A percentile compares a stretch with the other conserved stretches of the same genome.
Evolutionary conservation across 1,284 basidiomycete species (phyloP).

Genomic region (Cerrena zonata): DNA sequence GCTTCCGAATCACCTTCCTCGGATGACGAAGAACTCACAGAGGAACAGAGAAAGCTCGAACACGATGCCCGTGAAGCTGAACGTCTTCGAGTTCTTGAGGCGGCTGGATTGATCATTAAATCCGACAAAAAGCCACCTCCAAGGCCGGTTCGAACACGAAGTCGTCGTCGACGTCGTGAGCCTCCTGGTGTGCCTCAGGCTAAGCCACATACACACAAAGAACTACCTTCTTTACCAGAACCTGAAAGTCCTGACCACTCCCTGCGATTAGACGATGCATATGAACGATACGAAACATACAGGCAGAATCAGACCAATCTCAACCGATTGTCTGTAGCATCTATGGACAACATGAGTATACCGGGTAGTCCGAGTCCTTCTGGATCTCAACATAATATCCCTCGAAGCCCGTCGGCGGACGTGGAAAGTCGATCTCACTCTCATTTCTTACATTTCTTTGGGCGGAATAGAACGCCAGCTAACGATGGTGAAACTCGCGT

Average conservation of each 20-base stretch:
- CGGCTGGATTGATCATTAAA: conserved; percentile 80
- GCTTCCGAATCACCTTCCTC: conserved; percentile 38
- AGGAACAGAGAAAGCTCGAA: conserved; percentile 47
- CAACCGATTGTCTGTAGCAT: conserved; percentile 58
- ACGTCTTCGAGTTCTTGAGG: conserved; percentile 76
- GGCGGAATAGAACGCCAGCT: conserved; percentile 46
- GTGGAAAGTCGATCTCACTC: conserved; percentile 33
- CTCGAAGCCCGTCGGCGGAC: conserved; percentile 24
- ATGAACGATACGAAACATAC: conserved; percentile 81
- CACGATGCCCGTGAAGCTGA: conserved; percentile 68
- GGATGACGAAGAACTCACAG: conserved; percentile 30
- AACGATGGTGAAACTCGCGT: conserved; percentile 34
- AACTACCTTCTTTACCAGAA: conserved; percentile 49
- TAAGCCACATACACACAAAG: conserved; percentile 29
- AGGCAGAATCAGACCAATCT: conserved; percentile 43
- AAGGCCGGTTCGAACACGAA: conserved; percentile 22
- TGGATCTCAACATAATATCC: conserved; percentile 16
- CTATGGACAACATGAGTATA: conserved; percentile 37
- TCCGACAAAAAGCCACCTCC: conserved; percentile 39
- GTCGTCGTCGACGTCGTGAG: conserved; percentile 39
- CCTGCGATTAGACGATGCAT: conserved; percentile 74
- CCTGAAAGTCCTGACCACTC: conserved; percentile 20
- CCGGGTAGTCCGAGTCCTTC: conserved; percentile 21
- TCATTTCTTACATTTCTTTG: conserved; percentile 51
- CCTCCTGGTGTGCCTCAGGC: conserved; percentile 42